Conservation (phyloP, 2,329 filamentous ascomycete genomes). For the Claviceps lovelessii region DNA sequence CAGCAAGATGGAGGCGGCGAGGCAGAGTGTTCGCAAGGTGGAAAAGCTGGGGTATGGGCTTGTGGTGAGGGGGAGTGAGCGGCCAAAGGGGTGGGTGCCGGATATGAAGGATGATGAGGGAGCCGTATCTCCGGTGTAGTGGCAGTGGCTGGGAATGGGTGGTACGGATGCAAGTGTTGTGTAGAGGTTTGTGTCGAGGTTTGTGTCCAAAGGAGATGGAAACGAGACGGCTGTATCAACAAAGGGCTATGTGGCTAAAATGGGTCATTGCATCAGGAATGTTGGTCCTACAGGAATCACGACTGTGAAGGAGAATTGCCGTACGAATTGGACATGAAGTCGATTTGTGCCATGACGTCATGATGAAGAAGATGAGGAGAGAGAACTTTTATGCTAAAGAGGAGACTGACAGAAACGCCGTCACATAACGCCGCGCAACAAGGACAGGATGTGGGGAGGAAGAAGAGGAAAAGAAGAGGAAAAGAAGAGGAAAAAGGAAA, state of each 20-base stretch:
- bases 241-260: no score
- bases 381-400: not conserved
- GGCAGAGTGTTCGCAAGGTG: slow-evolving; percentile 81
- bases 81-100: slow-evolving; percentile 84
- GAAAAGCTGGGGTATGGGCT: slow-evolving; percentile 82
- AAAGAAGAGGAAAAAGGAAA: no score
- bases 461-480: not conserved
- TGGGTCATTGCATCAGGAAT: not conserved
- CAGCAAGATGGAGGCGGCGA: slow-evolving; percentile 78
- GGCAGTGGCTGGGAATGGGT: not conserved
- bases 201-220: no score
- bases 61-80: slow-evolving; percentile 71
- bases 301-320: not conserved
- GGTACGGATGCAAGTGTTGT: no score
- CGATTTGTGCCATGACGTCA: not conserved
- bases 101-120: slow-evolving; percentile 40
- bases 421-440: not conserved
- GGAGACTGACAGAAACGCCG: no score
- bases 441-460: no score
- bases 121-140: slow-evolving; percentile 14
- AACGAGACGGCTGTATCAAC: no score
- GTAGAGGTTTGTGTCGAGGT: no score
- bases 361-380: not conserved
- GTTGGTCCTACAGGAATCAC: not conserved
- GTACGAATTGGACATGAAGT: not conserved